A percentile compares a stretch with the other conserved stretches of the same genome.
Conservation (phyloP, 768 basidiomycete genomes). For the Suillus weaverae region DNA sequence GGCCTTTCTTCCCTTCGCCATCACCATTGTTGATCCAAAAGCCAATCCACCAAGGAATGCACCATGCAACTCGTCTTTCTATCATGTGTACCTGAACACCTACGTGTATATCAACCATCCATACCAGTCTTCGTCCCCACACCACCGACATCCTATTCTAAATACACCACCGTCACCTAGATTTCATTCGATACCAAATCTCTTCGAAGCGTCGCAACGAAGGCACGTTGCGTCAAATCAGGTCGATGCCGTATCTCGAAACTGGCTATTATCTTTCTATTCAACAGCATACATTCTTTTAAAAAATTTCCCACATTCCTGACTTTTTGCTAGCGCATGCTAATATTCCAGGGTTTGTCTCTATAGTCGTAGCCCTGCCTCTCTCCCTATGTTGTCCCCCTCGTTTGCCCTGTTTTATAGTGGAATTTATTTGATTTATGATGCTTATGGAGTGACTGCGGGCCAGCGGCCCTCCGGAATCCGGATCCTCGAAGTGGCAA, state of each 20-base stretch:
- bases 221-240: not conserved
- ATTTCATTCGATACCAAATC: constrained; percentile 9
- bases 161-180: not conserved
- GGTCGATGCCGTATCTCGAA: not conserved
- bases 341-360: constrained; percentile 26
- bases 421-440: constrained; percentile 3
- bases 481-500: not conserved
- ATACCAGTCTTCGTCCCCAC: not conserved
- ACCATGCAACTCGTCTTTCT: not conserved
- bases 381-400: constrained; percentile 31
- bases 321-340: constrained; percentile 16
- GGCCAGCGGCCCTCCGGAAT: not conserved
- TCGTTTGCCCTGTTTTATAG: constrained; percentile 14
- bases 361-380: constrained; percentile 14
- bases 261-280: not conserved
- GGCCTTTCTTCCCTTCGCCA: not conserved
- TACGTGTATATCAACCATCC: not conserved
- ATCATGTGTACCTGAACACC: not conserved
- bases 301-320: not conserved
- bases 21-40: not conserved
- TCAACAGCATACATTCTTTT: constrained; percentile 14
- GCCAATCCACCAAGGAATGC: not conserved
- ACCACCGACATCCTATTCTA: constrained; percentile 8
- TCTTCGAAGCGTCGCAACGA: not conserved
- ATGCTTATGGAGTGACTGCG: not conserved